Evolutionary conservation across 2,329 filamentous ascomycete genomes (phyloP).

Genomic region (Geoglossum cookeanum): DNA sequence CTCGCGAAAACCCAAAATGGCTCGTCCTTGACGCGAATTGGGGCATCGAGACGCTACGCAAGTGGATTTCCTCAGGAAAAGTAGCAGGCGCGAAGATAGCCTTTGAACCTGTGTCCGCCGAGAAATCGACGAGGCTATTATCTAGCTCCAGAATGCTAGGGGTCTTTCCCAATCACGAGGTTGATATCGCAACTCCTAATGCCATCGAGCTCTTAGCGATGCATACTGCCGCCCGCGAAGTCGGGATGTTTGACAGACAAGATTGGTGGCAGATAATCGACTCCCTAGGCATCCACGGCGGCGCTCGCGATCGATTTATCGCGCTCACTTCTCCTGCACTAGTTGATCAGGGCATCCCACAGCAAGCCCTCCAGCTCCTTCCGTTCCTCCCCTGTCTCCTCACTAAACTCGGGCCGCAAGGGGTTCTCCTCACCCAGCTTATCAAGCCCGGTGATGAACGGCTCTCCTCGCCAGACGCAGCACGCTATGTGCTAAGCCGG

Average conservation of each 20-base stretch:
- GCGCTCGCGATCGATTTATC: conserved; percentile 49
- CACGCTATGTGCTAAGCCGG: conserved; percentile 53
- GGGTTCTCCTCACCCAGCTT: conserved; percentile 57
- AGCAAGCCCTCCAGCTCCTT: conserved; percentile 66
- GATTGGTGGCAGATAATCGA: conserved; percentile 71
- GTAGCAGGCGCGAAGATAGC: conserved; percentile 39
- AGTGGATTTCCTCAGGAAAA: conserved; percentile 47
- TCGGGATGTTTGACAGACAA: conserved; percentile 46
- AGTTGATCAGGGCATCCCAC: conserved; percentile 63
- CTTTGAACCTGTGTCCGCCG: conserved; percentile 76
- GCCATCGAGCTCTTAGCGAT: conserved; percentile 63
- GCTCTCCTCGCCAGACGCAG: conserved; percentile 40
- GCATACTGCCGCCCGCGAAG: conserved; percentile 47
- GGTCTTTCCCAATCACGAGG: conserved; percentile 40
- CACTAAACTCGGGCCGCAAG: conserved; percentile 61
- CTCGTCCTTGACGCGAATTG: conserved; percentile 81
- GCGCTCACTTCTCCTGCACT: conserved; percentile 45
- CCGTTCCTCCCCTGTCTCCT: conserved; percentile 75
- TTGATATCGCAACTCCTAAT: conserved; percentile 70
- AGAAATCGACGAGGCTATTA: conserved; percentile 59
- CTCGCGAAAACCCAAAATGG: conserved; percentile 45
- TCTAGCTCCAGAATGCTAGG: conserved; percentile 5
- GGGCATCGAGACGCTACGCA: conserved; percentile 42
- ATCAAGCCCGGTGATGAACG: conserved; percentile 48
- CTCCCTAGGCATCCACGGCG: conserved; percentile 52